Percentiles rank a stretch among this genome's conserved stretches.
Evolutionary conservation across 352 stramenopile species (phyloP).

Genomic region (Phytophthora niederhauseri): DNA sequence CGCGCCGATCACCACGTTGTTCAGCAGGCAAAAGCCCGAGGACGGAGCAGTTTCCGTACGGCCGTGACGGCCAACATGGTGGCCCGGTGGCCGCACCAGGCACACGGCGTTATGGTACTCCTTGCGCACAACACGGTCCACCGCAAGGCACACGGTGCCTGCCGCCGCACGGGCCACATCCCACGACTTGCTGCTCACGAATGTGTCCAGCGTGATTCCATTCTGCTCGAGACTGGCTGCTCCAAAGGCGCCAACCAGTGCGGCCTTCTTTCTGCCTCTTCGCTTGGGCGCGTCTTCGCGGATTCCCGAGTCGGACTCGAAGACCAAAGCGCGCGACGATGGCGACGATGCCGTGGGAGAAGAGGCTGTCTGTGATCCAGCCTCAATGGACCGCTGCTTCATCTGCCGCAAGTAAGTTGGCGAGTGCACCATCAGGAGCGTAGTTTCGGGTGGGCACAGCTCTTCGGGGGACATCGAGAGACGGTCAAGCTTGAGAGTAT

Average conservation of each 20-base stretch:
- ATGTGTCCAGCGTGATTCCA: conserved; percentile 80
- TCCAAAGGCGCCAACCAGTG: conserved; percentile 73
- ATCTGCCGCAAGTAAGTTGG: conserved; percentile 81
- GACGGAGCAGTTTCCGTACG: conserved; percentile 73
- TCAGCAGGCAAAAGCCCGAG: conserved; percentile 98
- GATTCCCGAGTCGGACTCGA: conserved; percentile 79
- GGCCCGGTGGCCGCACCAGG: conserved; percentile 91
- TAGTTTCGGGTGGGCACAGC: conserved; percentile 75
- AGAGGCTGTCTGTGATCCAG: conserved; percentile 43
- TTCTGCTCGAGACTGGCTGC: conserved; percentile 69
- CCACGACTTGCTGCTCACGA: conserved; percentile 87
- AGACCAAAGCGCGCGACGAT: conserved; percentile 62
- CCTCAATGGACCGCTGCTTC: conserved; percentile 68
- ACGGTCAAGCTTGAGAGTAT: conserved; percentile 71
- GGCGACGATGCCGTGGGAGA: conserved; percentile 42
- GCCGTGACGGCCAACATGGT: conserved; percentile 90
- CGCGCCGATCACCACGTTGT: conserved; percentile 99
- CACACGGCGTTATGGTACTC: conserved; percentile 87
- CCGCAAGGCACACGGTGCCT: conserved; percentile 78
- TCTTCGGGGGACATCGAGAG: conserved; percentile 73
- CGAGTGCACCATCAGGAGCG: conserved; percentile 82
- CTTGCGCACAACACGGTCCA: conserved; percentile 82
- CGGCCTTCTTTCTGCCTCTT: conserved; percentile 39
- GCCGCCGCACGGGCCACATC: conserved; percentile 81
- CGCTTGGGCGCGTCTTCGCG: conserved; percentile 46